Evolutionary conservation across 495 filamentous ascomycete species (phyloP), one percentile per base, ranked within the genome.

Genomic region (Hapsidospora chrysogenum): DNA sequence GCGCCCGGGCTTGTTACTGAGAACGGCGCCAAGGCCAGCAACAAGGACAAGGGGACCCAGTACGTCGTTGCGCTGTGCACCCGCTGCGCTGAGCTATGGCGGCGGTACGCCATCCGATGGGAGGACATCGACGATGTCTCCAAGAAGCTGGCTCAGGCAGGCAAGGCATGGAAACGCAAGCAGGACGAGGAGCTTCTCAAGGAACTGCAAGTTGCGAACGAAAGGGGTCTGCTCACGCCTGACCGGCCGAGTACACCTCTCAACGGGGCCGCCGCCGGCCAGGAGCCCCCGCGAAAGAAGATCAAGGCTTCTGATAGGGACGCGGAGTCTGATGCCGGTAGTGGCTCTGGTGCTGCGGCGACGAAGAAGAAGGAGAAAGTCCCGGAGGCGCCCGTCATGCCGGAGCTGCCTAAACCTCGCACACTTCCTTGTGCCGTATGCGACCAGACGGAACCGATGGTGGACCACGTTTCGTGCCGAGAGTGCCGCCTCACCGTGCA

Each of bases 401-500:
- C 77, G 11, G 82, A 87, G 48, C 67, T 76, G 23, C 80, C 84
- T 2, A 80, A 76, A 46, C 72, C 80, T 29, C 80, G 76, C 39
- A 68, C 67, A 7, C 59, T 93, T 26, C 79, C 86, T 11, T 97
- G 89, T 52, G 80, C 82, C 11, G 68, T 97, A 36, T 97, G 89
- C 60, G 61, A 63, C 36, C 63, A 77, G 48, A 60, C 82, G 41
- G 82, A 85, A 27, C 74, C 77, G 3, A 47, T 60, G 33, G 74
- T 75, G 9, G 77, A 87, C 32, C 73, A 75, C 44, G 48, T 92
- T 27, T 72, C 68, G 14, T 97, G 85, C 48, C 67, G 67, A 36
- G 80, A 87, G 46, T 97, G 89, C 51, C 78, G 81, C 31, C 60
- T 97, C 46, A 81, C 85, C 1, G 87, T 97, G n/a, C 89, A 97